Base-by-base conservation (phyloP, 2,329 filamentous ascomycete species). In the Alternaria longipes region DNA sequence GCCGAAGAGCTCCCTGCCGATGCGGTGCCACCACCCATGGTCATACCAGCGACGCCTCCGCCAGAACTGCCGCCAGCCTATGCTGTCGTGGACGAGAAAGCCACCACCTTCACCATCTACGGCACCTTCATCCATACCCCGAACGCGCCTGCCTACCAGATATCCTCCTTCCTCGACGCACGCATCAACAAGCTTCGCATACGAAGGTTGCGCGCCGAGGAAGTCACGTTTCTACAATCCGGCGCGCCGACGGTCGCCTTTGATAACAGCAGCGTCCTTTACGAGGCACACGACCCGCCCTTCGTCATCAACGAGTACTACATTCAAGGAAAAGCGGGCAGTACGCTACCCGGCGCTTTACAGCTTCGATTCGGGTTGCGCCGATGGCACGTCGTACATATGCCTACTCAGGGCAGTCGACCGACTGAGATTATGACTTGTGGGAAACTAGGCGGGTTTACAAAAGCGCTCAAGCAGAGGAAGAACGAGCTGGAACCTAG, bases 111-210 rank as follows among this genome's bases (percentile, higher is more conserved):
- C 41, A 64, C 59, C 26, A 68, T 74, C 38, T 64, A 65, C 56
- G 66, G 66, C 26, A 74, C 71, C 18, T 72, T 74, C 59, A 72
- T 74, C 36, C 66, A 72, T 55, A 71, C 62, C 1, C 65, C 68
- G 14, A 52, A 61, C 4, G 65, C 64, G 32, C 70, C 71, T 16
- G 68, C 65, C 55, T 74, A 73, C 54, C 72, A 74, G 8, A 59
- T 74, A n/a, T 71, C 69, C 22, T 68, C 66, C 1, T 60, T 73
- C 8, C 71, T 74, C 54, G 65, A 66, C 51, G 58, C 66, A 28
- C 64, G 62, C 58, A 60, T 66, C 7, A 54, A 65, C 12, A 63
- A 53, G 30, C 57, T 75, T 11, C 67, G 66, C 41, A 64, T 74
- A 38, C 69, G 72, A 1, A 60, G 68, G 1, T 54, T 74, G 0